Percentiles rank a stretch among this genome's conserved stretches.
Conservation (phyloP, 768 basidiomycete species). For the Naganishia onofrii region DNA sequence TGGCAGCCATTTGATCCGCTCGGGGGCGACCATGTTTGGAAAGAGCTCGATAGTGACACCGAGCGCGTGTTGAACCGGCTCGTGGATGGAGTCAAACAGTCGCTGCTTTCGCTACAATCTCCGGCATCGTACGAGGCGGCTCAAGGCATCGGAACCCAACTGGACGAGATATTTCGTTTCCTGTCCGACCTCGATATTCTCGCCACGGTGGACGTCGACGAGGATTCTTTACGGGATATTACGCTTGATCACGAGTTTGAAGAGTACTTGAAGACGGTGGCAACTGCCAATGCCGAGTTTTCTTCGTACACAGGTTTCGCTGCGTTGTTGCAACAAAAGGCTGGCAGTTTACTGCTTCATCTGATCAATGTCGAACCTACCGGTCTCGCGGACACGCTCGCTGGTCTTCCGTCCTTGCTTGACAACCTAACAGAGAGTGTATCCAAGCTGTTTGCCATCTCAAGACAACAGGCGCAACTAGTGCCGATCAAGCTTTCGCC, state of each 20-base stretch:
- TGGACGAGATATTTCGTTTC: constrained; percentile 11
- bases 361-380: background rate
- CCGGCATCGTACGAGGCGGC: constrained; percentile 1
- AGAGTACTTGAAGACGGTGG: constrained; percentile 30
- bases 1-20: background rate
- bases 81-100: background rate
- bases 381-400: background rate
- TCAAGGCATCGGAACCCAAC: background rate
- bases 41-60: constrained; percentile 32
- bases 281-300: constrained; percentile 27
- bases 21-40: constrained; percentile 5
- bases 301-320: constrained; percentile 28
- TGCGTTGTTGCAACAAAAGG: background rate
- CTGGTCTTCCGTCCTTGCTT: background rate
- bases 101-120: background rate
- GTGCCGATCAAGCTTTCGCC: constrained; percentile 2
- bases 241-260: background rate
- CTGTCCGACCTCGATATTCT: constrained; percentile 44
- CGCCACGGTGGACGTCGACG: constrained; percentile 47
- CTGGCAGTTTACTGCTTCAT: constrained; percentile 1
- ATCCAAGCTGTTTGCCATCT: constrained; percentile 8
- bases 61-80: constrained; percentile 34
- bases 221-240: constrained; percentile 17
- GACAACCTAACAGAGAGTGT: background rate
- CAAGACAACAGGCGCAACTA: constrained; percentile 16